Percentiles rank a stretch among this genome's conserved stretches.
phyloP scores from a whole-genome alignment of 1,284 basidiomycete species.

The Ganoderma multipileum region DNA sequence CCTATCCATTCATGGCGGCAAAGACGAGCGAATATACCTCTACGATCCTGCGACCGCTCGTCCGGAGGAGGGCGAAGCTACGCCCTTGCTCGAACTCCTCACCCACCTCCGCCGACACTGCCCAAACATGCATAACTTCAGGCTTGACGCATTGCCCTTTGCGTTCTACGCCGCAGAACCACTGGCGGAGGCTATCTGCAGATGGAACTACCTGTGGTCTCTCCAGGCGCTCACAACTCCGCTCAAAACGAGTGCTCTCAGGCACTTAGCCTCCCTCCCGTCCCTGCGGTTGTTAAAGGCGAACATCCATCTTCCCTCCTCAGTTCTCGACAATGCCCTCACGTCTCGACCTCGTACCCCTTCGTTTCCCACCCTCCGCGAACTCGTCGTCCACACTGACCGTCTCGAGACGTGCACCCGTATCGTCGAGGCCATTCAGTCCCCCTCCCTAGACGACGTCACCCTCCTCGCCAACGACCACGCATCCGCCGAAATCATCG shows the following conservation, averaged over 20 bases:
- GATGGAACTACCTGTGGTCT: background rate
- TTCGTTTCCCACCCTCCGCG: background rate
- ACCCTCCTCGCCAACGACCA: background rate
- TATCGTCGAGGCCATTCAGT: background rate
- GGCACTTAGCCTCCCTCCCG: background rate
- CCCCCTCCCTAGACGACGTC: background rate
- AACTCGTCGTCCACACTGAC: background rate
- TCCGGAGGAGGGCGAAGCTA: background rate
- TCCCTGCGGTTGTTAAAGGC: background rate
- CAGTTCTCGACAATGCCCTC: background rate
- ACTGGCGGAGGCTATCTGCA: background rate
- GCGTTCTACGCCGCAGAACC: background rate
- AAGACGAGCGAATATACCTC: background rate
- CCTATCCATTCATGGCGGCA: background rate
- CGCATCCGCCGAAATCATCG: background rate
- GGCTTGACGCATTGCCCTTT: background rate
- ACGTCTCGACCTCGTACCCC: background rate
- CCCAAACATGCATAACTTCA: background rate
- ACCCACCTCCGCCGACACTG: background rate
- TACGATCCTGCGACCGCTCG: background rate
- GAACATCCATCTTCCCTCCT: background rate
- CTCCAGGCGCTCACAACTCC: background rate
- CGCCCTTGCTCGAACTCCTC: background rate
- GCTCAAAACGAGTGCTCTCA: background rate
- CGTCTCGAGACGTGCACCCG: background rate